phyloP scores from a whole-genome alignment of 2,329 filamentous ascomycete genomes.

The Venturia carpophila region DNA sequence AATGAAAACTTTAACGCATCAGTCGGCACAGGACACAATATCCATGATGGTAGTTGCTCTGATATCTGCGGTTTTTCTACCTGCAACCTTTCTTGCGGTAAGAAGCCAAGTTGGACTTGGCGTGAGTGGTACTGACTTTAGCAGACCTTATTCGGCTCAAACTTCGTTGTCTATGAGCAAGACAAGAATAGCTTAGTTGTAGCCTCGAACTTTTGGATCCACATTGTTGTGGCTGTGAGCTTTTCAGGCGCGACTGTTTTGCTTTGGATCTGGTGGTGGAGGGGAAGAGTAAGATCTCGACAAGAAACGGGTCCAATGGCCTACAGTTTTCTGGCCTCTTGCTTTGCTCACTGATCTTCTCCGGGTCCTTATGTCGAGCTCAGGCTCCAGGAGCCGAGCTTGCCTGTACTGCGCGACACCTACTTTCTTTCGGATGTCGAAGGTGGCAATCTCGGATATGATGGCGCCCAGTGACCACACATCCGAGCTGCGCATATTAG shows the following conservation, averaged over 20 bases:
- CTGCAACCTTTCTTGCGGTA: slow-evolving; percentile 21
- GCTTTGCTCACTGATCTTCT: too few relatives aligned
- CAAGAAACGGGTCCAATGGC: too few relatives aligned
- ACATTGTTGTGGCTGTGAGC: slow-evolving; percentile 18
- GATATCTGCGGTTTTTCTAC: slow-evolving; percentile 21
- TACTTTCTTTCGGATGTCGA: not conserved
- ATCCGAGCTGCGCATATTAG: not conserved
- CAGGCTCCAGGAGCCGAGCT: slow-evolving; percentile 13
- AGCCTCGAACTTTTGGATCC: slow-evolving; percentile 22
- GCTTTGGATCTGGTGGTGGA: too few relatives aligned
- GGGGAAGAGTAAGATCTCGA: too few relatives aligned
- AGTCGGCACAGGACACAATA: slow-evolving; percentile 20
- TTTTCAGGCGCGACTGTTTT: slow-evolving; percentile 18
- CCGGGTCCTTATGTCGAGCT: too few relatives aligned
- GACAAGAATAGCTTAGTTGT: not conserved
- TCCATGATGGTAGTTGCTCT: slow-evolving; percentile 21
- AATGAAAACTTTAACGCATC: slow-evolving; percentile 19
- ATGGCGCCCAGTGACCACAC: not conserved
- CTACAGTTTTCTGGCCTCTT: too few relatives aligned
- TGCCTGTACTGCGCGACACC: slow-evolving; percentile 13
- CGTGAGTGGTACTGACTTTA: not conserved
- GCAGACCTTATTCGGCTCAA: not conserved
- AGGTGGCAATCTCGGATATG: not conserved
- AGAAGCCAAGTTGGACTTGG: not conserved
- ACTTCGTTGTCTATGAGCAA: not conserved